Evolutionary conservation across 805 yeast genomes (phyloP).

Genomic region (Saturnispora kantuleensis): DNA sequence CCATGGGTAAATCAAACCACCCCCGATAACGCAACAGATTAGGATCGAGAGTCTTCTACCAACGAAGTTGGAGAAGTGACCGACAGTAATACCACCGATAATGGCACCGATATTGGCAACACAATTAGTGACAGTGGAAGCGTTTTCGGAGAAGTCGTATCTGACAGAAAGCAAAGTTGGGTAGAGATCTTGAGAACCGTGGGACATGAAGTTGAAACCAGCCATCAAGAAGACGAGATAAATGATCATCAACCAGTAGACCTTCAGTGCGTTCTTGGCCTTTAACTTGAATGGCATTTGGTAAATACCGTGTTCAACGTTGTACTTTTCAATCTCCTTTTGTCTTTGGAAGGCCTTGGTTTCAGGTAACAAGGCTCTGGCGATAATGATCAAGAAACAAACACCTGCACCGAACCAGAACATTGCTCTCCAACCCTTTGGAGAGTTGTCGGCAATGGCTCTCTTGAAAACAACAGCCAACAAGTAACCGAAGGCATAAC

Average conservation of each 20-base stretch:
- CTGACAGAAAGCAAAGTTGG: slow-evolving; percentile 45
- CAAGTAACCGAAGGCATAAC: slow-evolving; percentile 64
- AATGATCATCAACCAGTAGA: slow-evolving; percentile 49
- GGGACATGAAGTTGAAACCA: slow-evolving; percentile 53
- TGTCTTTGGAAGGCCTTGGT: slow-evolving; percentile 43
- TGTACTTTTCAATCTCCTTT: slow-evolving; percentile 27
- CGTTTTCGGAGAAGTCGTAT: slow-evolving; percentile 31
- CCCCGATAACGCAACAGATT: slow-evolving; percentile 44
- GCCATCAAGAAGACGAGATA: slow-evolving; percentile 53
- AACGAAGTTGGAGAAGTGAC: slow-evolving; percentile 43
- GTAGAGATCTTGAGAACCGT: slow-evolving; percentile 55
- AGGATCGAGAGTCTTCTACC: slow-evolving; percentile 49
- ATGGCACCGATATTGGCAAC: slow-evolving; percentile 53
- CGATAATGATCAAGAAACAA: slow-evolving; percentile 31
- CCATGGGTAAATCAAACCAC: slow-evolving; percentile 57
- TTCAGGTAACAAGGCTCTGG: slow-evolving; percentile 38
- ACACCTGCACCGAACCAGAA: slow-evolving; percentile 65
- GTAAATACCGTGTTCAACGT: slow-evolving; percentile 22
- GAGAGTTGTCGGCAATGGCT: slow-evolving; percentile 46
- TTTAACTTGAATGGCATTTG: slow-evolving; percentile 27
- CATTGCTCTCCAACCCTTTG: slow-evolving; percentile 51
- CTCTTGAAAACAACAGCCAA: slow-evolving; percentile 56
- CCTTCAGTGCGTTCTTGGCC: slow-evolving; percentile 29
- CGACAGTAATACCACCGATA: slow-evolving; percentile 44
- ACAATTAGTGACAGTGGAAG: slow-evolving; percentile 45